Base-by-base conservation (phyloP, 1,284 basidiomycete genomes). In the Trichosporon sp. region DNA sequence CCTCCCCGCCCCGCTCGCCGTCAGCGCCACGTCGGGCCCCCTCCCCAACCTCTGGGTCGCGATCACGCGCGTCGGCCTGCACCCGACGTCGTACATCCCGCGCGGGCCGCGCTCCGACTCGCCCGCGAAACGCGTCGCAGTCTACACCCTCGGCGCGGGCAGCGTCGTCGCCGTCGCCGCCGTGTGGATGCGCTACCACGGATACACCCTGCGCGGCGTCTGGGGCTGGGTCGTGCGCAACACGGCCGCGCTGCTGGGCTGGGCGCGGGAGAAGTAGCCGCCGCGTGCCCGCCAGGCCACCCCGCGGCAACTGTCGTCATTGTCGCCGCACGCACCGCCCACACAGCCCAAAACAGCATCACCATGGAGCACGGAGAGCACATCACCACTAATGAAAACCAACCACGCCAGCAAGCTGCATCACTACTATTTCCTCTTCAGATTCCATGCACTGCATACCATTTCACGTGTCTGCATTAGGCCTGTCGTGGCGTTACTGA, bases 1-100 rank as follows among this genome's bases (percentile, higher is more conserved):
- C 15, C 85, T 98, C 18, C 91, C 91, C 73, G 92, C 95, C 3
- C 95, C 95, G 27, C 92, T 97, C 60, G 90, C 94, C 2, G 92
- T 97, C 25, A 94, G 92, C 79, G 90, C 96, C 60, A 91, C 91
- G 79, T 89, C 89, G 2, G 90, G 78, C 4, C 74, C 80, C 5
- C 67, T 83, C 42, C 77, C 77, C 7, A 83, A 83, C 66, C 75
- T 83, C 13, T 83, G 82, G 82, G 76, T 77, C 0, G 78, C 81
- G 1, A 74, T 83, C 47, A 81, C 80, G 2, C 72, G 81, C 1
- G 81, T 82, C 6, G 82, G 79, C 0, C 74, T 83, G 38, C 78
- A 81, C 66, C 82, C 82, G 56, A 76, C 78, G 7, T 70, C 78
- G 8, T 79, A 81, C 2, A 76, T 81, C 11, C 77, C 81, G 2